Conservation (phyloP, 768 basidiomycete species). For the Leccinum olivaceopallidum region DNA sequence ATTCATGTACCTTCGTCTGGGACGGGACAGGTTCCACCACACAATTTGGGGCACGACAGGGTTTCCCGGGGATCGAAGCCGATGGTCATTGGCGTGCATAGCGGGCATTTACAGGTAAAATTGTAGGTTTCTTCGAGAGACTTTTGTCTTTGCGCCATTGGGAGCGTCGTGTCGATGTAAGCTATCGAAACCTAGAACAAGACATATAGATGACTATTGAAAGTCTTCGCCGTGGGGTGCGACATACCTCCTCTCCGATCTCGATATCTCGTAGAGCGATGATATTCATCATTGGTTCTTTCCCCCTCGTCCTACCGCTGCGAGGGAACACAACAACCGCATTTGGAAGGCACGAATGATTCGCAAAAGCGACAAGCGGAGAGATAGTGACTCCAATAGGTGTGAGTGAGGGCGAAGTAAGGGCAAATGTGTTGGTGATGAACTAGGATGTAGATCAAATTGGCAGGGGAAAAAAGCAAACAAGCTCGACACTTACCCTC, state of each 20-base stretch:
- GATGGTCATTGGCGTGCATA: slow-evolving; percentile 43
- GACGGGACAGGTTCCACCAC: slow-evolving; percentile 61
- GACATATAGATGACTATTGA: background rate
- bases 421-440: slow-evolving; percentile 86
- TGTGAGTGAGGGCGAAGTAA: slow-evolving; percentile 74
- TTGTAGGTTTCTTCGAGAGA: slow-evolving; percentile 72
- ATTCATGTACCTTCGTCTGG: slow-evolving; percentile 56
- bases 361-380: slow-evolving; percentile 76
- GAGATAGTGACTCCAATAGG: slow-evolving; percentile 87
- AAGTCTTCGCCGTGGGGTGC: background rate
- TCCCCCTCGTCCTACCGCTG: slow-evolving; percentile 32
- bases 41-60: slow-evolving; percentile 67
- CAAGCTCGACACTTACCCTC: slow-evolving; percentile 44
- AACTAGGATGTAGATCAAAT: slow-evolving; percentile 53
- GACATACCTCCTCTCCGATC: slow-evolving; percentile 67
- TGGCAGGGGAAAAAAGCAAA: slow-evolving; percentile 1
- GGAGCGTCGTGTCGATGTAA: slow-evolving; percentile 85
- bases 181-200: slow-evolving; percentile 66
- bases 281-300: slow-evolving; percentile 71
- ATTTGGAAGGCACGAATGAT: slow-evolving; percentile 89
- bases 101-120: slow-evolving; percentile 69
- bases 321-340: slow-evolving; percentile 91
- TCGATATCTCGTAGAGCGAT: slow-evolving; percentile 66
- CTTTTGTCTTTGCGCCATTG: slow-evolving; percentile 51
- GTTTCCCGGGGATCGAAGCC: slow-evolving; percentile 65